Base-by-base conservation (phyloP, 345 rosid genomes). In the Eutrema yunnanense region DNA sequence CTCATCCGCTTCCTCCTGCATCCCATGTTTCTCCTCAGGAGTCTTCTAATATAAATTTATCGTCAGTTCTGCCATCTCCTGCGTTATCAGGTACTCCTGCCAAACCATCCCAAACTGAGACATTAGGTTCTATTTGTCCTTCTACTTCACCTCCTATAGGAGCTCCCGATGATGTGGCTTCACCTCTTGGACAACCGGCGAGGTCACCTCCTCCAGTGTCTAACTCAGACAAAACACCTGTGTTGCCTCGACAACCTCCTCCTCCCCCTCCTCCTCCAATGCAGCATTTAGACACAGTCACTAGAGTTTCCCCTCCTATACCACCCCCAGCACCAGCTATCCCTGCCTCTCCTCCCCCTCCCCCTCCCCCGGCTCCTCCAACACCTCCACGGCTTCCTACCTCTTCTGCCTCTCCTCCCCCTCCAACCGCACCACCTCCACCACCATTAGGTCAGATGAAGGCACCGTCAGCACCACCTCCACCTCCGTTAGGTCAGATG, bases 341-440 rank as follows among this genome's bases (percentile, higher is more conserved):
- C 22, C 65, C 76, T 37, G 58, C 59, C 3, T 37, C 72, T 13
- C 73, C 86, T 9, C 79, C 85, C 1, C 54, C 83, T 5, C 80
- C 59, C 5, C 13, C 50, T 44, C 62, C 71, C 2, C 75, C 78
- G 0, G 76, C 84, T 52, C 83, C 81, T 16, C 73, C 80, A n/a
- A 33, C 66, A 7, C 85, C 87, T 22, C 82, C 84, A 11, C 87
- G 82, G n/a, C 84, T 81, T 62, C 87, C 86, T 63, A 40, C 19
- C 43, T 56, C 38, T 69, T 72, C 74, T 38, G 52, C 78, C 29
- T 60, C 73, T 41, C 40, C 67, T 43, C 26, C 52, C 66, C 65
- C 73, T 57, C 69, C 82, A 52, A 8, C 63, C 48, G 62, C 77
- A 75, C 86, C 84, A 66, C 87, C 86, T 2, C 74, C 86, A 19